These are phyloP conservation scores for Paraurostyla sp. DNA, from an alignment of 73 alveolate species.

Conservation along the genomic window DNA sequence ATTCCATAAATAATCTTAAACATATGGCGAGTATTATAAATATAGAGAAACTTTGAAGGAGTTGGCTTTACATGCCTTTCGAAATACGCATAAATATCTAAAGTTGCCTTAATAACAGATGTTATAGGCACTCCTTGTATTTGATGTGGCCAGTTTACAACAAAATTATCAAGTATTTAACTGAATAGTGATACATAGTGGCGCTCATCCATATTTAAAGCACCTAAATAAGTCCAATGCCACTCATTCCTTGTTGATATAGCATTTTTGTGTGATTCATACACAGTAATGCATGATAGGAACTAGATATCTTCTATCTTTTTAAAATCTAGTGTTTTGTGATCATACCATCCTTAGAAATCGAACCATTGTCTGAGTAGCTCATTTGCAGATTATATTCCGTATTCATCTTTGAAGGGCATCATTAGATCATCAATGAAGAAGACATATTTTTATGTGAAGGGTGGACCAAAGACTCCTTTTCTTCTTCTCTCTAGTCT, in stretches of 20 bases:
- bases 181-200: constrained; percentile 83
- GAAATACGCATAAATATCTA: constrained; percentile 82
- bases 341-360: constrained; percentile 88
- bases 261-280: constrained; percentile 71
- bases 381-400: constrained; percentile 91
- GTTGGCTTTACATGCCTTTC: constrained; percentile 92
- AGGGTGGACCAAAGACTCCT: constrained; percentile 95
- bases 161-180: constrained; percentile 72
- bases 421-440: constrained; percentile 94
- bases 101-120: constrained; percentile 83
- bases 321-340: constrained; percentile 80
- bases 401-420: constrained; percentile 92
- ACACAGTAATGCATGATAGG: constrained; percentile 82
- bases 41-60: constrained; percentile 88
- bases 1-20: constrained; percentile 88
- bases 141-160: constrained; percentile 65
- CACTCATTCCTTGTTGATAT: constrained; percentile 78
- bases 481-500: constrained; percentile 91
- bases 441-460: constrained; percentile 81
- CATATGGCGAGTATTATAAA: constrained; percentile 87
- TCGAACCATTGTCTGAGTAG: constrained; percentile 90
- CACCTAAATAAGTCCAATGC: constrained; percentile 80
- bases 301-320: constrained; percentile 88
- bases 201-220: constrained; percentile 65
- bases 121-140: constrained; percentile 76